Conservation (phyloP, 192 early-diverging fungal species). For the Entomortierella chlamydospora region DNA sequence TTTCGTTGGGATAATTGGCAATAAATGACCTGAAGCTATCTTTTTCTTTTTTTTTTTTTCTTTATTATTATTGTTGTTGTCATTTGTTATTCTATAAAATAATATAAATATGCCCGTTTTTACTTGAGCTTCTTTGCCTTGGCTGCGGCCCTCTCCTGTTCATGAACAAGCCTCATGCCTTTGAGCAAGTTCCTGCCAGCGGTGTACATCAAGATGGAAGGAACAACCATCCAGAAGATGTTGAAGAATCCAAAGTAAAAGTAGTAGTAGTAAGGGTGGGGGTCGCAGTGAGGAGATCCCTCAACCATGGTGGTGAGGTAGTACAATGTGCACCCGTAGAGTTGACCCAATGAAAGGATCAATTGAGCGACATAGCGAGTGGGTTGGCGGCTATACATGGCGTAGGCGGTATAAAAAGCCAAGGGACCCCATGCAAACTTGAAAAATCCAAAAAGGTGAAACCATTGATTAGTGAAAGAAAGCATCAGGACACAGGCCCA, state of each 20-base stretch:
- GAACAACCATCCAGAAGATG: constrained; percentile 85
- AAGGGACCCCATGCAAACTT: constrained; percentile 68
- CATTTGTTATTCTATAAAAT: too few relatives aligned
- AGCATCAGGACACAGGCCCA: too few relatives aligned
- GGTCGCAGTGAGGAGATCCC: constrained; percentile 73
- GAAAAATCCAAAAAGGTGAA: constrained; percentile 57
- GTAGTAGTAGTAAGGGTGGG: constrained; percentile 87
- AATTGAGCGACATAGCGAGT: constrained; percentile 69
- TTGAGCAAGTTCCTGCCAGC: constrained; percentile 62
- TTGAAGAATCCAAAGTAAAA: constrained; percentile 92
- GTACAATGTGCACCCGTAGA: constrained; percentile 89
- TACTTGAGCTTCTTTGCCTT: constrained; percentile 56
- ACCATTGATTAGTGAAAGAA: too few relatives aligned
- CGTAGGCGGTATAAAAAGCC: constrained; percentile 65
- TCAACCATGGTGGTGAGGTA: constrained; percentile 77
- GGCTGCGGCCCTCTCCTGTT: constrained; percentile 45
- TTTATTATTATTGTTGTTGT: not conserved
- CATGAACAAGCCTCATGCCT: constrained; percentile 63
- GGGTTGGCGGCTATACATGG: constrained; percentile 64
- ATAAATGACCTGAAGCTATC: too few relatives aligned
- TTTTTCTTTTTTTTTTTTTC: not conserved
- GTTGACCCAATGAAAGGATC: constrained; percentile 72
- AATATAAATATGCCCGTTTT: too few relatives aligned
- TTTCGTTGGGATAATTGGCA: too few relatives aligned
- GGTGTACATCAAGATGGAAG: constrained; percentile 62